Evolutionary conservation across 352 stramenopile species (phyloP).

Genomic region (Thraustochytrium striatum): DNA sequence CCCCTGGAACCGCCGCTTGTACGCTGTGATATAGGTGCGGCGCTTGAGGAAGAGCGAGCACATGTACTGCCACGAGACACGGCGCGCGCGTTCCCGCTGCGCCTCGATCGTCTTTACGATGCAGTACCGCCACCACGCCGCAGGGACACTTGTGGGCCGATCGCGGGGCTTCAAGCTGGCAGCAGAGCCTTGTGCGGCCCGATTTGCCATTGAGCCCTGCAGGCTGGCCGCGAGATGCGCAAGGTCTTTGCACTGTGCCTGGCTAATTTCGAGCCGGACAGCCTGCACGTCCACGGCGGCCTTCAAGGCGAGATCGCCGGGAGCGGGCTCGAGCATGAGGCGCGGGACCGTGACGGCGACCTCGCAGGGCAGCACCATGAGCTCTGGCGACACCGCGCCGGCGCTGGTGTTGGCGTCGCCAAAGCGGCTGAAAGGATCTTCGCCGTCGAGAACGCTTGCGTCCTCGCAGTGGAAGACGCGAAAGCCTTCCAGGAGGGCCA

Average conservation of each 20-base stretch:
- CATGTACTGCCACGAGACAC: background rate
- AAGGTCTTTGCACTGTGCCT: background rate
- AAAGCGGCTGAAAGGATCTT: too few relatives aligned
- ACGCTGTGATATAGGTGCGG: background rate
- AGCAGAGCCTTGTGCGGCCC: background rate
- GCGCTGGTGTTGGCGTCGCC: too few relatives aligned
- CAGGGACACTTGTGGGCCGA: background rate
- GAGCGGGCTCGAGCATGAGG: background rate
- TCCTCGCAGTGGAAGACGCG: constrained; percentile 11
- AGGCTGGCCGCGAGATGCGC: background rate
- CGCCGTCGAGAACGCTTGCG: too few relatives aligned
- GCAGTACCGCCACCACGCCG: constrained; percentile 1
- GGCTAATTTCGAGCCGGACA: background rate
- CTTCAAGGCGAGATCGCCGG: background rate
- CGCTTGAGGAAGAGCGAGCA: constrained; percentile 2
- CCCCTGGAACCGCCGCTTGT: background rate
- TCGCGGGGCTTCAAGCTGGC: background rate
- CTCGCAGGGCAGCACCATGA: too few relatives aligned
- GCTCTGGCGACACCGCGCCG: too few relatives aligned
- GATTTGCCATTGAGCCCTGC: background rate
- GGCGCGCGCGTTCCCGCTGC: background rate
- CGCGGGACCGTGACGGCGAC: background rate
- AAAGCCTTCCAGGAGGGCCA: background rate
- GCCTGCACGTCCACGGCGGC: background rate
- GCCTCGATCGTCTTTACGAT: background rate